These are phyloP conservation scores for Haplosporangium gracile DNA, from an alignment of 192 early-diverging fungal species.

Conservation along the genomic window DNA sequence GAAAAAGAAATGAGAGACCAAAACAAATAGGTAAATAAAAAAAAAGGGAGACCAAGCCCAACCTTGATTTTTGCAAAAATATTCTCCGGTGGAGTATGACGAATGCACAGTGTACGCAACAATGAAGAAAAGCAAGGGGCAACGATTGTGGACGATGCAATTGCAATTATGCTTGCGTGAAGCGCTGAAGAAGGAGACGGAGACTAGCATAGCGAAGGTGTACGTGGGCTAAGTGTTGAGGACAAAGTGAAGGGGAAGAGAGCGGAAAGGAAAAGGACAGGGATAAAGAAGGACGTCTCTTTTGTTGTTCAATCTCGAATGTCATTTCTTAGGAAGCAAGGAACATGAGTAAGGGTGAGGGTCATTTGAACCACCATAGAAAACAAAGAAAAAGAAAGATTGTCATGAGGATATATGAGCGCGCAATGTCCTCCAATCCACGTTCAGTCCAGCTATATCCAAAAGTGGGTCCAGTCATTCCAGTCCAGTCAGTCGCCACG, in stretches of 20 bases:
- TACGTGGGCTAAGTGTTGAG: not conserved
- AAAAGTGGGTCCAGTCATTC: not conserved
- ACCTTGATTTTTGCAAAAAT: conserved; percentile 7
- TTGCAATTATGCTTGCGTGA: too few relatives aligned
- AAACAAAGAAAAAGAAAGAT: not conserved
- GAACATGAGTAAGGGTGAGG: not conserved
- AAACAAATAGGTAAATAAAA: not conserved
- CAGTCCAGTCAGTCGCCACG: too few relatives aligned
- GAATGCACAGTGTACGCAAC: not conserved
- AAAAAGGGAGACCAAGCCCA: not conserved
- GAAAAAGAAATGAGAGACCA: not conserved
- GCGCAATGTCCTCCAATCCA: not conserved
- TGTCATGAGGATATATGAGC: not conserved
- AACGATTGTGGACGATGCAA: not conserved
- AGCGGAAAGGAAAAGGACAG: not conserved
- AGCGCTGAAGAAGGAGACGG: not conserved
- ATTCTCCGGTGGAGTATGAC: not conserved
- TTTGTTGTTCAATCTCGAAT: not conserved
- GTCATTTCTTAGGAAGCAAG: not conserved
- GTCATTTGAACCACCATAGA: not conserved
- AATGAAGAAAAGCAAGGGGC: not conserved
- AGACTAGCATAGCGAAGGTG: not conserved
- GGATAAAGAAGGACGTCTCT: not conserved
- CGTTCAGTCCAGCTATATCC: too few relatives aligned
- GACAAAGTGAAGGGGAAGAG: not conserved